These are phyloP conservation scores for Botrytis hyacinthi DNA, from an alignment of 2,329 filamentous ascomycete species.

Conservation along the genomic window DNA sequence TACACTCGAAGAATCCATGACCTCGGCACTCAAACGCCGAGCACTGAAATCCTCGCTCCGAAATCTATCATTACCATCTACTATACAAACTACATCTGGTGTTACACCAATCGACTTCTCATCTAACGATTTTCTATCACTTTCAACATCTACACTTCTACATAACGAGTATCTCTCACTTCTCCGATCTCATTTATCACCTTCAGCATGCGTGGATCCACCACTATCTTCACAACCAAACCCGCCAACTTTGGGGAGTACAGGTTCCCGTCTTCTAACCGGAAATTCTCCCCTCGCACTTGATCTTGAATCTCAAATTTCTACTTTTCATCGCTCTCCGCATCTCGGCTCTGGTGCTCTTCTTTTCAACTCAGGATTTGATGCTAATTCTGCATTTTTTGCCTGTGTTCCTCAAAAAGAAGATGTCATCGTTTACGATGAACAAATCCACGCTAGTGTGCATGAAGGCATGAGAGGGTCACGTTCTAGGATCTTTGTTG, in stretches of 20 bases:
- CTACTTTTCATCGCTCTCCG: constrained; percentile 57
- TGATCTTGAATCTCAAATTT: constrained; percentile 56
- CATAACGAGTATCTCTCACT: constrained; percentile 26
- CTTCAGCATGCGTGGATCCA: neutral
- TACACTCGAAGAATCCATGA: constrained; percentile 16
- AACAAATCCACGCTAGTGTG: constrained; percentile 63
- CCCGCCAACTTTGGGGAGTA: constrained; percentile 31
- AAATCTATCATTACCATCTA: constrained; percentile 10
- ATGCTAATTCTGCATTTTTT: constrained; percentile 53
- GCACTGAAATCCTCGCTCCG: constrained; percentile 16
- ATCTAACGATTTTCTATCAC: constrained; percentile 36
- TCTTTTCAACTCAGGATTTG: constrained; percentile 58
- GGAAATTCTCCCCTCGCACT: constrained; percentile 63
- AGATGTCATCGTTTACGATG: constrained; percentile 61
- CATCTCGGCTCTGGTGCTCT: constrained; percentile 57
- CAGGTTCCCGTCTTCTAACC: constrained; percentile 62
- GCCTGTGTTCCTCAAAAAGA: constrained; percentile 50
- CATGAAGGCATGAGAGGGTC: constrained; percentile 47
- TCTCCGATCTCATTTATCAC: constrained; percentile 17
- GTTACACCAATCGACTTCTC: constrained; percentile 42
- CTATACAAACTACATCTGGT: constrained; percentile 40
- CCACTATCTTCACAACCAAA: neutral
- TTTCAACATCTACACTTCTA: constrained; percentile 27
- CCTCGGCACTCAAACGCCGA: constrained; percentile 14
- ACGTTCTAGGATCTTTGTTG: constrained; percentile 40